Evolutionary conservation across 2,329 filamentous ascomycete species (phyloP).

Genomic region (Arthroderma uncinatum): DNA sequence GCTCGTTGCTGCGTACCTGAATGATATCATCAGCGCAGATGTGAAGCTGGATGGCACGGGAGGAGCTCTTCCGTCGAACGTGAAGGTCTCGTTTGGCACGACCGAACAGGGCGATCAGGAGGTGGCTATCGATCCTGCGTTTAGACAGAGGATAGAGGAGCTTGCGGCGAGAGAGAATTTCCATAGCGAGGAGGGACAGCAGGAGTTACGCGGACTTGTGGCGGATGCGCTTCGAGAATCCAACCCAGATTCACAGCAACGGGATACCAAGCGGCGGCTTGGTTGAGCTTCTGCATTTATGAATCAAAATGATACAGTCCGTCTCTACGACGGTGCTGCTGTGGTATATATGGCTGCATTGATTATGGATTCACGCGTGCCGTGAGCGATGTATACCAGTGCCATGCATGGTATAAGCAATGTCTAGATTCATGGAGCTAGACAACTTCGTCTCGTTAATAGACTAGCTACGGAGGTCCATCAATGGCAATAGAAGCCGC

Average conservation of each 20-base stretch:
- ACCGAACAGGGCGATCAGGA: constrained; percentile 45
- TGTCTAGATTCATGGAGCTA: too few relatives aligned
- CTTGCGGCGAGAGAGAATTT: constrained; percentile 76
- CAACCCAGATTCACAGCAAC: constrained; percentile 16
- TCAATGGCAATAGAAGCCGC: too few relatives aligned
- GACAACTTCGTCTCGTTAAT: too few relatives aligned
- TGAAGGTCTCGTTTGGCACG: constrained; percentile 68
- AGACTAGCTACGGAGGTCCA: too few relatives aligned
- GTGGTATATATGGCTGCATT: too few relatives aligned
- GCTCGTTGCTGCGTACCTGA: constrained; percentile 61
- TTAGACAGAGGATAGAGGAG: constrained; percentile 78
- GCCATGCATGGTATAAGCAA: too few relatives aligned
- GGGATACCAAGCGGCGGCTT: not conserved
- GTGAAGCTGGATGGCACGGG: constrained; percentile 25
- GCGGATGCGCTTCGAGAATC: constrained; percentile 66
- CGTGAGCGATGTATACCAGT: too few relatives aligned
- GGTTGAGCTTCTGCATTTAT: too few relatives aligned
- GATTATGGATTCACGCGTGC: too few relatives aligned
- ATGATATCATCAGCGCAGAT: constrained; percentile 26
- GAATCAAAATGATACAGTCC: too few relatives aligned
- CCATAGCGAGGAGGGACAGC: constrained; percentile 66
- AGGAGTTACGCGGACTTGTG: constrained; percentile 64
- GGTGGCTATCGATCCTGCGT: constrained; percentile 64
- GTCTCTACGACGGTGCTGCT: too few relatives aligned
- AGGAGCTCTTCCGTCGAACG: constrained; percentile 54